Conservation (phyloP, 306 rosid genomes). For the Rosa chinensis region DNA sequence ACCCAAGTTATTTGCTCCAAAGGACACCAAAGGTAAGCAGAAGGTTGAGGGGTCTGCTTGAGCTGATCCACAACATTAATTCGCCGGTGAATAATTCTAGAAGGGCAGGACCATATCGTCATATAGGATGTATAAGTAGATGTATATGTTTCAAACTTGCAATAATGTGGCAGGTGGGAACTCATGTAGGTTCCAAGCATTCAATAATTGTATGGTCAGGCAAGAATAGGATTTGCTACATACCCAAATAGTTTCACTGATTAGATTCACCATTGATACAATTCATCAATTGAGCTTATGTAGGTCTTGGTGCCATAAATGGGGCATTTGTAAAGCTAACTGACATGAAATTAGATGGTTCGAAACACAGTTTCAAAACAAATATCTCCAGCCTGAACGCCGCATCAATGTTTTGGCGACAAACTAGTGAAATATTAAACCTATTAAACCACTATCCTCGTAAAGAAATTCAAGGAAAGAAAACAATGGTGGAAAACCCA, state of each 20-base stretch:
- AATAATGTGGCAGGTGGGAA: not conserved
- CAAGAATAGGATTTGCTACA: not conserved
- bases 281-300: not conserved
- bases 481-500: not conserved
- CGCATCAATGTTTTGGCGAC: not conserved
- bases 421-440: not conserved
- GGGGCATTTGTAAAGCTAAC: not conserved
- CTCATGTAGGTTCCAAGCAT: not conserved
- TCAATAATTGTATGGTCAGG: not conserved
- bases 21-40: slow-evolving; percentile 15
- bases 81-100: not conserved
- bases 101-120: not conserved
- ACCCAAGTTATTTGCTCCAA: slow-evolving; percentile 24
- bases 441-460: not conserved
- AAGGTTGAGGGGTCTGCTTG: slow-evolving; percentile 10
- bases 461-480: not conserved
- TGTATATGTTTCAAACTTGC: not conserved
- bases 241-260: not conserved
- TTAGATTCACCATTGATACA: not conserved
- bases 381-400: not conserved
- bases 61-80: not conserved
- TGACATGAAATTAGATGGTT: not conserved
- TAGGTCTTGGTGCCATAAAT: not conserved
- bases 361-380: not conserved
- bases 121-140: not conserved